A percentile compares a stretch with the other conserved stretches of the same genome.
Conservation (phyloP, 2,329 filamentous ascomycete species). For the Pyrenophora tritici-repentis region DNA sequence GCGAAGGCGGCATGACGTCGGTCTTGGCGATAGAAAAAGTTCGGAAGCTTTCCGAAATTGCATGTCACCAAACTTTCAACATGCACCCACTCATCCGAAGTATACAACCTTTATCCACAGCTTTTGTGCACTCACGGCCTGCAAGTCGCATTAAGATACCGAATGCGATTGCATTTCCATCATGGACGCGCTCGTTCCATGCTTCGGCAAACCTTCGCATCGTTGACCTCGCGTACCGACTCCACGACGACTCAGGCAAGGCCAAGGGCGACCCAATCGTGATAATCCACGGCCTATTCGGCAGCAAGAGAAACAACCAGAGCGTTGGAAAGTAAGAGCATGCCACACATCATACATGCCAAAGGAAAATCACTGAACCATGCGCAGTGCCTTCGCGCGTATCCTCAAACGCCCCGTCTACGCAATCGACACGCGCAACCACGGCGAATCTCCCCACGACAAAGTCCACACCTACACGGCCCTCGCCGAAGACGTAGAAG, state of each 20-base stretch:
- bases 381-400: conserved; percentile 72
- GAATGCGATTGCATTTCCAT: conserved; percentile 1
- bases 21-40: conserved; percentile 20
- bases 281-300: conserved; percentile 91
- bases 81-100: conserved; percentile 25
- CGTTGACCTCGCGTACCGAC: conserved; percentile 42
- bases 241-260: conserved; percentile 43
- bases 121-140: conserved; percentile 20
- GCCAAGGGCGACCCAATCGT: conserved; percentile 69
- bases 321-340: conserved; percentile 82
- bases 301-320: conserved; percentile 93
- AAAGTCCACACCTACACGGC: conserved; percentile 75
- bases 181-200: conserved; percentile 38
- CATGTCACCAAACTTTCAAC: conserved; percentile 9
- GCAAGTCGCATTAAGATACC: conserved; percentile 8
- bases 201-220: conserved; percentile 27
- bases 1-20: conserved; percentile 16
- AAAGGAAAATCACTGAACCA: background rate
- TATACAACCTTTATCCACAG: conserved; percentile 17
- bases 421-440: conserved; percentile 86
- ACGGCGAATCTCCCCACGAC: conserved; percentile 85
- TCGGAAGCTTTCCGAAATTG: conserved; percentile 13
- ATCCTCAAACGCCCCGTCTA: conserved; percentile 82
- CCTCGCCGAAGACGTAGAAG: conserved; percentile 82
- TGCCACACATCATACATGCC: too few species aligned